A percentile compares a stretch with the other conserved stretches of the same genome.
phyloP scores from a whole-genome alignment of 2,329 filamentous ascomycete species.

The Colletotrichum lentis region DNA sequence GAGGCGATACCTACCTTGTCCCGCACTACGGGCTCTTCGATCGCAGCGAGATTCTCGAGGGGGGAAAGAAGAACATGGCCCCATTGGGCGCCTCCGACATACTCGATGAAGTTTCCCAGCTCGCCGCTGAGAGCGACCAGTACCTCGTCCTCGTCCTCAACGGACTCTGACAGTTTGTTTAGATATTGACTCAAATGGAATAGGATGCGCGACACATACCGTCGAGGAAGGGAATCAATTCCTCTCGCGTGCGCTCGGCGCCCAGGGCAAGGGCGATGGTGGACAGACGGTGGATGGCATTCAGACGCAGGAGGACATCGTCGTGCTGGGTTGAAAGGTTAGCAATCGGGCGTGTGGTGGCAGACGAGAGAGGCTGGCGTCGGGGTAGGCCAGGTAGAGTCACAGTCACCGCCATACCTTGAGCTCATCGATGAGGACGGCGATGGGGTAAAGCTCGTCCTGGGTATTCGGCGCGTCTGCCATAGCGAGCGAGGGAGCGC shows the following conservation, averaged over 20 bases:
- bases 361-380: conserved; percentile 38
- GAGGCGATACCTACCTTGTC: conserved; percentile 77
- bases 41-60: conserved; percentile 95
- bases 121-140: conserved; percentile 96
- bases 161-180: conserved; percentile 74
- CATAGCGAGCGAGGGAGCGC: conserved; percentile 69
- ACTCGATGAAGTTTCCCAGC: conserved; percentile 95
- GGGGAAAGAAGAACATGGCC: conserved; percentile 96
- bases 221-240: conserved; percentile 98
- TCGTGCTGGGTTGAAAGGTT: conserved; percentile 74
- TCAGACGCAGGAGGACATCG: conserved; percentile 95
- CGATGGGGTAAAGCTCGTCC: conserved; percentile 99
- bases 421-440: conserved; percentile 98
- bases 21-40: conserved; percentile 95
- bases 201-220: conserved; percentile 66
- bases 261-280: conserved; percentile 97
- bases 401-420: conserved; percentile 71
- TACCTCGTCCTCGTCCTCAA: conserved; percentile 98
- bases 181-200: conserved; percentile 36
- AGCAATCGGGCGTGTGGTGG: conserved; percentile 40
- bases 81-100: conserved; percentile 92
- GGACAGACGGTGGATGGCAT: conserved; percentile 96
- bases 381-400: conserved; percentile 22
- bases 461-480: conserved; percentile 87
- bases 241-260: conserved; percentile 94